Evolutionary conservation across 805 yeast species (phyloP).

Genomic region (Ogataea degrootiae): DNA sequence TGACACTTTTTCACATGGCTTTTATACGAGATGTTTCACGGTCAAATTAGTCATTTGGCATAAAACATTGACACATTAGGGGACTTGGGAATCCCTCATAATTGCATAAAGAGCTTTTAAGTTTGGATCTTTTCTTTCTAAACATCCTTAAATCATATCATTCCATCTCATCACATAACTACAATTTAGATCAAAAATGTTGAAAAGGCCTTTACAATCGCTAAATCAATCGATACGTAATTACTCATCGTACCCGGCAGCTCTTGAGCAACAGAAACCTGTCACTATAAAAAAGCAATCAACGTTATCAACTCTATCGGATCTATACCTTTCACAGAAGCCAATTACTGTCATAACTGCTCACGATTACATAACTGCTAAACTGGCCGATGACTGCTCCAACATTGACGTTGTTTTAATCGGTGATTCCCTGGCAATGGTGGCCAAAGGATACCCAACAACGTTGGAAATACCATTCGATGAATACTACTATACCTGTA

Average conservation of each 20-base stretch:
- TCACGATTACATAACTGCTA: constrained; percentile 77
- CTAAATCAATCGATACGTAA: too few species aligned
- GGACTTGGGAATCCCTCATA: too few species aligned
- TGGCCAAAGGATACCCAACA: constrained; percentile 72
- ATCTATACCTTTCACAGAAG: constrained; percentile 12
- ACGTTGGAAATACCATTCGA: constrained; percentile 75
- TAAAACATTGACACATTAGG: too few species aligned
- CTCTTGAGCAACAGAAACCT: neutral
- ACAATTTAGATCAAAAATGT: neutral
- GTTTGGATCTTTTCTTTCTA: too few species aligned
- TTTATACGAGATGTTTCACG: too few species aligned
- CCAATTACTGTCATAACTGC: constrained; percentile 59
- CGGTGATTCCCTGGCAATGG: constrained; percentile 95
- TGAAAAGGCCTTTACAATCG: neutral
- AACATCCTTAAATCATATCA: too few species aligned
- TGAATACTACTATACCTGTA: constrained; percentile 72
- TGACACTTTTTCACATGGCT: too few species aligned
- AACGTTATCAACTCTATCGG: constrained; percentile 20
- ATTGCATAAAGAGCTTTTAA: too few species aligned
- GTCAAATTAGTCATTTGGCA: too few species aligned
- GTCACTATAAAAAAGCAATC: constrained; percentile 12
- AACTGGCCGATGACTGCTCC: constrained; percentile 57
- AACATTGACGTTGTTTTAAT: constrained; percentile 67
- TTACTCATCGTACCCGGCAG: constrained; percentile 17
- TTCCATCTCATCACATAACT: too few species aligned